Evolutionary conservation across 1,284 basidiomycete genomes (phyloP).

Genomic region (Ceratobasidium sp.): DNA sequence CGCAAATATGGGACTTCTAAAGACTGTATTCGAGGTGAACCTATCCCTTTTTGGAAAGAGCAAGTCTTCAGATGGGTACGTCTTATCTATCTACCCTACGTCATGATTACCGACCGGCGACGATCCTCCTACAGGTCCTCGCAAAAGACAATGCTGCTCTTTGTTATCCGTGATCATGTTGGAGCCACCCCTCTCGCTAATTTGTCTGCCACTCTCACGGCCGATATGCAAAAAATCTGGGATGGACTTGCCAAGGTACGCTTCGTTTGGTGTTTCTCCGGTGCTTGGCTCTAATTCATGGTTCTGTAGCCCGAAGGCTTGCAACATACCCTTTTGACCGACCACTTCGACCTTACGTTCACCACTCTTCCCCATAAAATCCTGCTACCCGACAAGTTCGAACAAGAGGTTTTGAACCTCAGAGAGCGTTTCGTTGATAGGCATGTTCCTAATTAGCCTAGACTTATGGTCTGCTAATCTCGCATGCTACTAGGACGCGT

Average conservation of each 20-base stretch:
- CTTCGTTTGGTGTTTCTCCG: no score
- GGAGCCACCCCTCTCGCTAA: constrained; percentile 91
- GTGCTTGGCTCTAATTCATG: no score
- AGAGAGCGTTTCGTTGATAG: constrained; percentile 80
- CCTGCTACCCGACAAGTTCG: constrained; percentile 88
- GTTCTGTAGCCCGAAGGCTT: constrained; percentile 73
- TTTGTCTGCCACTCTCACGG: constrained; percentile 83
- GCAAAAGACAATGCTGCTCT: constrained; percentile 92
- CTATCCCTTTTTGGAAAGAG: constrained; percentile 87
- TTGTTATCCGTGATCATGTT: constrained; percentile 98
- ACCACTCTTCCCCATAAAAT: constrained; percentile 94
- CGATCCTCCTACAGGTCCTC: constrained; percentile 56
- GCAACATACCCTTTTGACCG: constrained; percentile 75
- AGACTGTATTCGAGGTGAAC: constrained; percentile 99
- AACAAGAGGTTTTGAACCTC: constrained; percentile 75
- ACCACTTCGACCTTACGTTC: constrained; percentile 97
- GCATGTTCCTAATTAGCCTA: not conserved
- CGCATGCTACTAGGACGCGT: constrained; percentile 58
- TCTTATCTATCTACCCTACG: constrained; percentile 28
- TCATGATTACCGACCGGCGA: not conserved
- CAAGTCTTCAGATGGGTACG: constrained; percentile 66
- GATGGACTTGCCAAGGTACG: constrained; percentile 79
- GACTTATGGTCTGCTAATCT: not conserved
- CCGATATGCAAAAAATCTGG: constrained; percentile 94
- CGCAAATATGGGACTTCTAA: constrained; percentile 98